Evolutionary conservation across 1,284 basidiomycete species (phyloP).

Genomic region (Cystobasidium sp.): DNA sequence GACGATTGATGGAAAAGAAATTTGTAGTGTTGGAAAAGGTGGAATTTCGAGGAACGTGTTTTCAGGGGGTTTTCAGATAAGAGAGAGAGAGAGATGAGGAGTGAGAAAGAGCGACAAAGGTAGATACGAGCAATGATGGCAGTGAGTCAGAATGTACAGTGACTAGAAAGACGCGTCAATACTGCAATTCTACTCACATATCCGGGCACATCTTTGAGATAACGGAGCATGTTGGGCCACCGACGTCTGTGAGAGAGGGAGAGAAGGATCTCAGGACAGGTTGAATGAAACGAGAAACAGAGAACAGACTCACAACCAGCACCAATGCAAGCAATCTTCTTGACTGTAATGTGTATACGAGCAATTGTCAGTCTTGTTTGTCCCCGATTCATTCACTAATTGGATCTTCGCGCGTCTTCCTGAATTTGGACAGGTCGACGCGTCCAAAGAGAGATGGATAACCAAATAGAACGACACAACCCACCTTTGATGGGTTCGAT

Average conservation of each 20-base stretch:
- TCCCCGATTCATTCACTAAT: constrained; percentile 3
- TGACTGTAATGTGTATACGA: constrained; percentile 45
- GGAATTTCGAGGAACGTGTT: not conserved
- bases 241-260: constrained; percentile 43
- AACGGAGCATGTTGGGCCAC: constrained; percentile 51
- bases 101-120: not conserved
- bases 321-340: constrained; percentile 66
- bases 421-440: constrained; percentile 3
- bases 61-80: not conserved
- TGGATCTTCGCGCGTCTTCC: not conserved
- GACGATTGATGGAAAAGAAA: not conserved
- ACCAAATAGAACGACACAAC: not conserved
- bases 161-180: constrained; percentile 4
- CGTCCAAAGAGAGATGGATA: not conserved
- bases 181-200: constrained; percentile 60
- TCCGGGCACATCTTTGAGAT: constrained; percentile 87
- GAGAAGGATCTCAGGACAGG: constrained; percentile 32
- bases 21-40: constrained; percentile 14
- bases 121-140: not conserved
- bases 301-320: constrained; percentile 68
- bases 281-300: constrained; percentile 42
- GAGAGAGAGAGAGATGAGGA: constrained; percentile 4
- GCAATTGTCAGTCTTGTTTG: not conserved
- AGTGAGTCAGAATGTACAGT: not conserved
- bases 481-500: constrained; percentile 48